These are phyloP conservation scores for Aspergillus sclerotiicarbonarius DNA, from an alignment of 495 filamentous ascomycete species.

Conservation along the genomic window DNA sequence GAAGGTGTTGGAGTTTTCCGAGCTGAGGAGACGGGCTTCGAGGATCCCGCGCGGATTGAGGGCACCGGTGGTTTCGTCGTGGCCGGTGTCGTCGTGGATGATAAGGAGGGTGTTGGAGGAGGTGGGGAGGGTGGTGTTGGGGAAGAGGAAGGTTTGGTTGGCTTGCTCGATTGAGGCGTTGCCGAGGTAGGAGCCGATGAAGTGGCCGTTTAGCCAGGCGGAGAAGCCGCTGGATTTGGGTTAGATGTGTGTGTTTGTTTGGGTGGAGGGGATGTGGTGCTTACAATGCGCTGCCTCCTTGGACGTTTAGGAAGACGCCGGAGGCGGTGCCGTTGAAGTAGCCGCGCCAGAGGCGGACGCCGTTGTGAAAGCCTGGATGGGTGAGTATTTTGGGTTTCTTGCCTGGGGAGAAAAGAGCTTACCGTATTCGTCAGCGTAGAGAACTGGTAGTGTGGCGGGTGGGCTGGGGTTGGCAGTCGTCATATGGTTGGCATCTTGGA, in stretches of 20 bases:
- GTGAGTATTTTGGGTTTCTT: neutral
- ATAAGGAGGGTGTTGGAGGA: conserved; percentile 56
- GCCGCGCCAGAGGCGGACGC: conserved; percentile 65
- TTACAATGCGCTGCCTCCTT: conserved; percentile 61
- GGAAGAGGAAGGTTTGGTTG: conserved; percentile 32
- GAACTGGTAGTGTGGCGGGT: conserved; percentile 52
- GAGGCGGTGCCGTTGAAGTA: conserved; percentile 58
- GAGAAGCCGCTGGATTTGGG: conserved; percentile 45
- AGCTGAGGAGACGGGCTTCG: conserved; percentile 48
- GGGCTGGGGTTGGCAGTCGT: conserved; percentile 59
- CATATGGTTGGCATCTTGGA: conserved; percentile 49
- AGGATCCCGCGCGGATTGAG: conserved; percentile 69
- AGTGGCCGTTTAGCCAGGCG: conserved; percentile 54
- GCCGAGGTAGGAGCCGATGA: conserved; percentile 57
- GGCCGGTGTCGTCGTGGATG: conserved; percentile 70
- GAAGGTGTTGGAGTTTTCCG: conserved; percentile 29
- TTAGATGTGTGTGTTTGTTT: neutral
- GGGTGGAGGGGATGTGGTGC: conserved; percentile 10
- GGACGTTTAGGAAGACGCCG: conserved; percentile 54
- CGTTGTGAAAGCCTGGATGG: conserved; percentile 59
- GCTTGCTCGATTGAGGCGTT: conserved; percentile 37
- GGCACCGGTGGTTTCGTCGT: conserved; percentile 61
- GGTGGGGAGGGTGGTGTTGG: conserved; percentile 47
- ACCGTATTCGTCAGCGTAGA: conserved; percentile 67
- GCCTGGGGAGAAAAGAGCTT: neutral